phyloP scores from a whole-genome alignment of 2,329 filamentous ascomycete genomes.

The Ophiocordyceps camponoti-rufipedis region DNA sequence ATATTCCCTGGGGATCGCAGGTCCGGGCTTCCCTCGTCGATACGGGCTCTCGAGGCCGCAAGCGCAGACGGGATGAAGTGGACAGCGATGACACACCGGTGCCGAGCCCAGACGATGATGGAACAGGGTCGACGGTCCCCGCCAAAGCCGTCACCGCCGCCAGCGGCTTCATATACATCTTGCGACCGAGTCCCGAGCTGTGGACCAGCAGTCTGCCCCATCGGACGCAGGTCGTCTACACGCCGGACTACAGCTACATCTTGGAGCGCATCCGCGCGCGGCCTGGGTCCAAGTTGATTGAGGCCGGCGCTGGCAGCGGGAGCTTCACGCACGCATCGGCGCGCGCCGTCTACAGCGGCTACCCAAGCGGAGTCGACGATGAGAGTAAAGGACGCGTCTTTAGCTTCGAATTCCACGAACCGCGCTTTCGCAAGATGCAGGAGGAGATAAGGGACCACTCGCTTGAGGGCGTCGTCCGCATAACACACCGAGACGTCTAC shows the following conservation, averaged over 20 bases:
- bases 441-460: conserved; percentile 52
- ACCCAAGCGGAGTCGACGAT: conserved; percentile 22
- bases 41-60: conserved; percentile 71
- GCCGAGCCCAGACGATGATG: conserved; percentile 15
- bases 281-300: conserved; percentile 56
- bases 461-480: conserved; percentile 44
- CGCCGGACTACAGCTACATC: conserved; percentile 72
- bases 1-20: conserved; percentile 79
- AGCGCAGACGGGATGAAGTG: conserved; percentile 31
- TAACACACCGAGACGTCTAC: conserved; percentile 69
- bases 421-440: conserved; percentile 49
- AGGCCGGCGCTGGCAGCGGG: conserved; percentile 66
- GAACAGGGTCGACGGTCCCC: conserved; percentile 12
- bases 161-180: conserved; percentile 59
- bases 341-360: conserved; percentile 59
- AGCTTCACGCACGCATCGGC: conserved; percentile 69
- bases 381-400: conserved; percentile 49
- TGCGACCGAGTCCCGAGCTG: conserved; percentile 63
- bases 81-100: conserved; percentile 24
- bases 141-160: conserved; percentile 35
- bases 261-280: conserved; percentile 57
- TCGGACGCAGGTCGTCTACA: conserved; percentile 74
- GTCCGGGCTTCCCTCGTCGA: conserved; percentile 79
- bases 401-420: conserved; percentile 68
- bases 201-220: conserved; percentile 71